Evolutionary conservation across 306 rosid species (phyloP).

Genomic region (apple (Malus domestica)): DNA sequence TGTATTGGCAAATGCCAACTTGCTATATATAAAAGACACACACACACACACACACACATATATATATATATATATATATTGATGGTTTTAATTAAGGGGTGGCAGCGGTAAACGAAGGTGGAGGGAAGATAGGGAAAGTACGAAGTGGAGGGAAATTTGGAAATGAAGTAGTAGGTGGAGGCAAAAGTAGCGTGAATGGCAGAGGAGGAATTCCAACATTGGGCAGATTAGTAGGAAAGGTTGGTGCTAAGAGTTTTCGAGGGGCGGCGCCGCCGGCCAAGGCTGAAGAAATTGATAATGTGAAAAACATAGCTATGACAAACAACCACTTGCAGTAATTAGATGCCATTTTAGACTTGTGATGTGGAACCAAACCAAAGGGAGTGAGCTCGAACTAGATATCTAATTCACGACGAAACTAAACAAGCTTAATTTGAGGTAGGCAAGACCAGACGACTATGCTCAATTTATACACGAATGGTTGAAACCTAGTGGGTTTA

Average conservation of each 20-base stretch:
- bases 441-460: neutral
- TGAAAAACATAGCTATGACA: neutral
- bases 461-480: neutral
- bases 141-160: neutral
- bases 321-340: neutral
- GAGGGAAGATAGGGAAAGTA: neutral
- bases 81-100: neutral
- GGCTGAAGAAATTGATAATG: neutral
- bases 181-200: neutral
- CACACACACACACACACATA: accelerated
- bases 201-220: neutral
- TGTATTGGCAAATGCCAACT: neutral
- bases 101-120: neutral
- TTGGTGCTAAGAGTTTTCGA: constrained; percentile 5
- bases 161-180: neutral
- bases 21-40: no score
- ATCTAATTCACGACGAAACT: neutral
- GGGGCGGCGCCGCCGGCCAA: neutral
- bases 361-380: neutral
- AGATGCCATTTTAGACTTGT: neutral
- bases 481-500: neutral
- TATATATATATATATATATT: neutral
- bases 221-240: neutral
- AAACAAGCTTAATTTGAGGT: neutral
- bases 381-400: no score